These are phyloP conservation scores for Boletus holoroseus DNA, from an alignment of 1,284 basidiomycete genomes.

Conservation along the genomic window DNA sequence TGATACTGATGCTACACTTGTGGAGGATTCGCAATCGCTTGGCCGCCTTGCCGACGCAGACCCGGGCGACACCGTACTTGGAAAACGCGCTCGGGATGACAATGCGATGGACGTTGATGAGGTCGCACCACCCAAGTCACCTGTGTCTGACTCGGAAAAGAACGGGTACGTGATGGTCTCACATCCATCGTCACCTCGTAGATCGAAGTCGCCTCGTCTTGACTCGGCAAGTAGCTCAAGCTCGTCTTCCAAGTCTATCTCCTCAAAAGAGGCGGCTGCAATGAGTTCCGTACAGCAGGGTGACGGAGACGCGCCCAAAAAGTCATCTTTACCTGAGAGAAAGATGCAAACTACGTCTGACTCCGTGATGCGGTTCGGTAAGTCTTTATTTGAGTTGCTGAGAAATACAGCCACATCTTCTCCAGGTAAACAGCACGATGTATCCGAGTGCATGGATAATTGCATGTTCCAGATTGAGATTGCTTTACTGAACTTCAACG, in stretches of 20 bases:
- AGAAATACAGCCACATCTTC: slow-evolving; percentile 1
- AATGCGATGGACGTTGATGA: slow-evolving; percentile 49
- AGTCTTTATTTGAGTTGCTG: slow-evolving; percentile 18
- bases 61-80: slow-evolving; percentile 57
- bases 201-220: slow-evolving; percentile 37
- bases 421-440: slow-evolving; percentile 90
- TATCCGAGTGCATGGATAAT: slow-evolving; percentile 98
- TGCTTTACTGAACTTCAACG: slow-evolving; percentile 76
- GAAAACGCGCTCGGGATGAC: slow-evolving; percentile 61
- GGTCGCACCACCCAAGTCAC: slow-evolving; percentile 33
- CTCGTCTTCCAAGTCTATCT: slow-evolving; percentile 27
- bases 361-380: slow-evolving; percentile 87
- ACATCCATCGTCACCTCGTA: slow-evolving; percentile 37
- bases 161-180: slow-evolving; percentile 48
- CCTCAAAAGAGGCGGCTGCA: slow-evolving; percentile 43
- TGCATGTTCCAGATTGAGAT: slow-evolving; percentile 98
- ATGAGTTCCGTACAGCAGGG: slow-evolving; percentile 25
- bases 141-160: slow-evolving; percentile 36
- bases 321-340: slow-evolving; percentile 59
- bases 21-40: slow-evolving; percentile 58
- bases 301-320: slow-evolving; percentile 35
- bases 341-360: slow-evolving; percentile 56
- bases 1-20: slow-evolving; percentile 78
- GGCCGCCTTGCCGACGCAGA: slow-evolving; percentile 24
- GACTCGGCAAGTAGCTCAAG: slow-evolving; percentile 31